Conservation (phyloP, 441 rosid species). For the Brassica hybrid region DNA sequence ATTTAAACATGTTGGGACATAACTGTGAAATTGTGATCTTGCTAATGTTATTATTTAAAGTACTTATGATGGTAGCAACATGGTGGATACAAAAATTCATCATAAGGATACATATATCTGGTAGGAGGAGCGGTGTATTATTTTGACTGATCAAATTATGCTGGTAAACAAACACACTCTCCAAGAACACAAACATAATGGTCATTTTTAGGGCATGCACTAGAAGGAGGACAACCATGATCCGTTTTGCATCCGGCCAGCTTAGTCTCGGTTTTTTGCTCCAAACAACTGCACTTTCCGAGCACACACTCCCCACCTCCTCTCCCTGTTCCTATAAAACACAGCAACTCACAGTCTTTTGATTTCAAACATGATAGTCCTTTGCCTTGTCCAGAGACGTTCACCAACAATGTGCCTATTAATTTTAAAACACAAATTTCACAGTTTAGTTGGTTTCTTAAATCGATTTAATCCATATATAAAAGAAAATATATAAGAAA, state of each 20-base stretch:
- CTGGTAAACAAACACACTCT: conserved; percentile 9
- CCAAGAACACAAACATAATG: conserved; percentile 16
- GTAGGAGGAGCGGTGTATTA: neutral
- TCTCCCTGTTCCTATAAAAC: neutral
- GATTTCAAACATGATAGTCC: neutral
- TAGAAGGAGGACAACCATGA: conserved; percentile 12
- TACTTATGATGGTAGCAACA: neutral
- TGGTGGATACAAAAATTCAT: neutral
- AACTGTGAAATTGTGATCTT: neutral
- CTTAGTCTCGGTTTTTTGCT: neutral
- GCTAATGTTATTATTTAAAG: neutral
- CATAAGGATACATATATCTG: neutral
- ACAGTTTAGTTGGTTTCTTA: neutral
- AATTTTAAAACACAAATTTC: neutral
- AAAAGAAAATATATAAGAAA: neutral
- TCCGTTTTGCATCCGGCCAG: neutral
- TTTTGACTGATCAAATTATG: neutral
- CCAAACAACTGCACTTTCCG: neutral
- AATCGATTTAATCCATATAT: neutral
- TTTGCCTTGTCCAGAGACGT: neutral
- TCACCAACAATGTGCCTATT: conserved; percentile 21
- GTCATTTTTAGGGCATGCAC: neutral
- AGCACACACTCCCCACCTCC: neutral
- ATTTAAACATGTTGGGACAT: neutral
- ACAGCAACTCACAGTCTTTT: neutral